A percentile compares a stretch with the other conserved stretches of the same genome.
Conservation (phyloP, 139 green algal species). For the Ettlia oleoabundans region DNA sequence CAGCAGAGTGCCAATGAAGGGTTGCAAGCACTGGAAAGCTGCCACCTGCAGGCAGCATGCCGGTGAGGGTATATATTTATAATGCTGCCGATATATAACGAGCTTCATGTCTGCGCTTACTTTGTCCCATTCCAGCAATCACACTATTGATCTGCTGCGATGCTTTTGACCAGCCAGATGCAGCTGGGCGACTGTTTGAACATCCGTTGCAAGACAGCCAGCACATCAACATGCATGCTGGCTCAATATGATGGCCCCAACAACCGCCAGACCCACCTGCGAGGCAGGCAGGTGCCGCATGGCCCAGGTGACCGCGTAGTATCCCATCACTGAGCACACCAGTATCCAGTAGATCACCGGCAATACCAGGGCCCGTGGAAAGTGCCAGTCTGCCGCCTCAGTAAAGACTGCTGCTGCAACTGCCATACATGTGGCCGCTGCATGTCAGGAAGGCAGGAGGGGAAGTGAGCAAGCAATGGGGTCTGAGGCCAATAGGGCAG, state of each 20-base stretch:
- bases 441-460: neutral
- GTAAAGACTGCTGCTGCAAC: slow-evolving; percentile 44
- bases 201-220: neutral
- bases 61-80: no score
- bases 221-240: neutral
- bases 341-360: slow-evolving; percentile 73
- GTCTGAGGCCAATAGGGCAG: neutral
- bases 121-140: no score
- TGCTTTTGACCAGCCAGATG: no score
- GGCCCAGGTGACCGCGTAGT: slow-evolving; percentile 69
- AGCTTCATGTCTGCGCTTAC: no score
- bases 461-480: neutral
- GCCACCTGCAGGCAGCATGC: slow-evolving; percentile 53
- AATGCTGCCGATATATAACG: no score
- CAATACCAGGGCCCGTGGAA: slow-evolving; percentile 41
- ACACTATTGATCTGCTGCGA: no score
- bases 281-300: slow-evolving; percentile 64
- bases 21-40: slow-evolving; percentile 75
- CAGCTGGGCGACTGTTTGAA: neutral
- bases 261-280: slow-evolving; percentile 61
- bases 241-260: no score
- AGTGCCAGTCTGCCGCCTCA: slow-evolving; percentile 37
- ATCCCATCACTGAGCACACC: slow-evolving; percentile 68
- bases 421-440: slow-evolving; percentile 47
- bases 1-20: slow-evolving; percentile 70